Evolutionary conservation across 1,139 yeast genomes (phyloP).

Genomic region (Geotrichum klebahnii): DNA sequence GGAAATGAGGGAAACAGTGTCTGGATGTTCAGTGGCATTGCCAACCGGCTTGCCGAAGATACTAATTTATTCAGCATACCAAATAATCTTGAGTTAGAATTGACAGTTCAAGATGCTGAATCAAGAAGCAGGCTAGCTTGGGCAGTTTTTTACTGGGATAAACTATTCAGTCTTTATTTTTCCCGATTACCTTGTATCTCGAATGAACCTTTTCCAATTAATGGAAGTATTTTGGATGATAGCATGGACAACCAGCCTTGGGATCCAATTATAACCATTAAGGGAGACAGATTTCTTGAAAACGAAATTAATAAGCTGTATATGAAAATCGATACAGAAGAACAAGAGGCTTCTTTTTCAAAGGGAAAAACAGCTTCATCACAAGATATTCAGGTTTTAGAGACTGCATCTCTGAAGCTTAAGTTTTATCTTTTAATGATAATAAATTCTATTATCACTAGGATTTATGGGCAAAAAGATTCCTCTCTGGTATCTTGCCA

Average conservation of each 20-base stretch:
- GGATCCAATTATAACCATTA: constrained; percentile 16
- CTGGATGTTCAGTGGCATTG: constrained; percentile 21
- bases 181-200: constrained; percentile 19
- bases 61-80: constrained; percentile 14
- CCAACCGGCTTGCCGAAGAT: constrained; percentile 20
- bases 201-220: constrained; percentile 15
- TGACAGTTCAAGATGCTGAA: constrained; percentile 19
- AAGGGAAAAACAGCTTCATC: constrained; percentile 2
- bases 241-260: constrained; percentile 16
- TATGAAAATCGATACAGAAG: background rate
- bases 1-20: constrained; percentile 8
- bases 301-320: constrained; percentile 5
- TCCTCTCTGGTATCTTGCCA: constrained; percentile 5
- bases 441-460: constrained; percentile 6
- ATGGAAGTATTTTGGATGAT: constrained; percentile 14
- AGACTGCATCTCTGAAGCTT: constrained; percentile 15
- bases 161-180: constrained; percentile 18
- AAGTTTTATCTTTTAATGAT: constrained; percentile 7
- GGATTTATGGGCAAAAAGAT: constrained; percentile 8
- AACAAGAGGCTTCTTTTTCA: background rate
- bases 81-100: background rate
- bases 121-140: constrained; percentile 17
- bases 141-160: constrained; percentile 22
- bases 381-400: background rate
- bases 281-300: background rate